phyloP scores from a whole-genome alignment of 352 stramenopile species.

The Globisporangium solare region DNA sequence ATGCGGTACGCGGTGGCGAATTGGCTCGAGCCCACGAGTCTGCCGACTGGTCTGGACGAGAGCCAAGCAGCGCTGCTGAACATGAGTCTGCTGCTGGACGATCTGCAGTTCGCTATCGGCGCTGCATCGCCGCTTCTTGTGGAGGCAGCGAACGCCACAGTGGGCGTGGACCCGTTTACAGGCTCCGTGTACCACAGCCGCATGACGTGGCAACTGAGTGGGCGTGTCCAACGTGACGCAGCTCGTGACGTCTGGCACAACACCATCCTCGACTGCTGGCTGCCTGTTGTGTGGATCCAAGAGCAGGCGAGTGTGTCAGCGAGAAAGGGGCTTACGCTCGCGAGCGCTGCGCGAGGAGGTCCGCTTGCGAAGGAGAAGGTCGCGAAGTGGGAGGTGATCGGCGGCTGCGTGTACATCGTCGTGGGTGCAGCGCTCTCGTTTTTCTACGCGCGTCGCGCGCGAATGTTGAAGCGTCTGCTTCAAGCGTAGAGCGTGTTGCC shows the following conservation, averaged over 20 bases:
- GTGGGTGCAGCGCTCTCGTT: slow-evolving; percentile 12
- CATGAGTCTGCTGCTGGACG: slow-evolving; percentile 38
- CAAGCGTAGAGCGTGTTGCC: slow-evolving; percentile 22
- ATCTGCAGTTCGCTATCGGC: slow-evolving; percentile 31
- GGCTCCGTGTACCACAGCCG: slow-evolving; percentile 45
- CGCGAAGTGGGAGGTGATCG: slow-evolving; percentile 24
- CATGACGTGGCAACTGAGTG: slow-evolving; percentile 45
- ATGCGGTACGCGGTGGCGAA: slow-evolving; percentile 40
- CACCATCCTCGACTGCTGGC: slow-evolving; percentile 18
- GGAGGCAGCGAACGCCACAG: slow-evolving; percentile 3
- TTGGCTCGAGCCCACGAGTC: slow-evolving; percentile 30
- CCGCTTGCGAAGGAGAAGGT: slow-evolving; percentile 36
- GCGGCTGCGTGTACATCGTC: slow-evolving; percentile 21
- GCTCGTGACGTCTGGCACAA: slow-evolving; percentile 34
- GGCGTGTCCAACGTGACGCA: slow-evolving; percentile 12
- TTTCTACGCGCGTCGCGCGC: slow-evolving; percentile 14
- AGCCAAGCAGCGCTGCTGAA: slow-evolving; percentile 22
- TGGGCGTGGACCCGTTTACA: slow-evolving; percentile 50
- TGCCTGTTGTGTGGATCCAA: slow-evolving; percentile 45
- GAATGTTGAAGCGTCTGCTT: slow-evolving; percentile 13
- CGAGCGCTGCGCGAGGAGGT: slow-evolving; percentile 8
- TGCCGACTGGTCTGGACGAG: slow-evolving; percentile 28
- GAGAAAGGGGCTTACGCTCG: slow-evolving; percentile 12
- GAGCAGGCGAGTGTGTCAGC: slow-evolving; percentile 38
- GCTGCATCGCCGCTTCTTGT: neutral